Conservation (phyloP, 306 rosid species). For the Citrullus amarus region DNA sequence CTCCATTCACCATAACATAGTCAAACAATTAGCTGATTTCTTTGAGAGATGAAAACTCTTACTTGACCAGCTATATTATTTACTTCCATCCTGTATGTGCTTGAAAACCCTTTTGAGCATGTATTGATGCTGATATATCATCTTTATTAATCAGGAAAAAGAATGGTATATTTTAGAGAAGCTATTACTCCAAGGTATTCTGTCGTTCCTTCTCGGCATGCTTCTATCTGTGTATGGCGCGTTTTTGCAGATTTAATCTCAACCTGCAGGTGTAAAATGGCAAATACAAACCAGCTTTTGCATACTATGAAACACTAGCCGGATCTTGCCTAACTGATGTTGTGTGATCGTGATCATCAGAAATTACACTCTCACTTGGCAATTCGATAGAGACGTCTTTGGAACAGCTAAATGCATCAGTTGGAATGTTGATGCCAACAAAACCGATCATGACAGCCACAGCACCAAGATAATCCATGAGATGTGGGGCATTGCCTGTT, state of each 20-base stretch:
- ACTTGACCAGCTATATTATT: background rate
- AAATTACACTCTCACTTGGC: slow-evolving; percentile 24
- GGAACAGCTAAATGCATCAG: slow-evolving; percentile 31
- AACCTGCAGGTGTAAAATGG: background rate
- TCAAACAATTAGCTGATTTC: background rate
- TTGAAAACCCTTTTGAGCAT: background rate
- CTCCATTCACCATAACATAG: background rate
- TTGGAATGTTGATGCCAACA: slow-evolving; percentile 72
- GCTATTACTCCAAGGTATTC: background rate
- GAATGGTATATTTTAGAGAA: background rate
- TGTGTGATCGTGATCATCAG: background rate
- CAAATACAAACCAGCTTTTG: background rate
- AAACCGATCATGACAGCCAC: slow-evolving; percentile 74
- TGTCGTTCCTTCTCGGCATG: background rate
- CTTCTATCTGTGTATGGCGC: background rate
- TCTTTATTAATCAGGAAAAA: background rate
- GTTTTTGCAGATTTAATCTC: background rate
- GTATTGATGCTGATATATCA: background rate
- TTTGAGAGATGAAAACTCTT: background rate
- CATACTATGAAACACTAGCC: background rate
- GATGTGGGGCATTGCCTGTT: slow-evolving; percentile 63
- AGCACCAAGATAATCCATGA: slow-evolving; percentile 76
- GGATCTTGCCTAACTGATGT: background rate
- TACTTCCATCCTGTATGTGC: background rate
- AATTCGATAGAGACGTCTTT: slow-evolving; percentile 28